Base-by-base conservation (phyloP, 495 filamentous ascomycete species). In the Parathielavia hyrcaniae region DNA sequence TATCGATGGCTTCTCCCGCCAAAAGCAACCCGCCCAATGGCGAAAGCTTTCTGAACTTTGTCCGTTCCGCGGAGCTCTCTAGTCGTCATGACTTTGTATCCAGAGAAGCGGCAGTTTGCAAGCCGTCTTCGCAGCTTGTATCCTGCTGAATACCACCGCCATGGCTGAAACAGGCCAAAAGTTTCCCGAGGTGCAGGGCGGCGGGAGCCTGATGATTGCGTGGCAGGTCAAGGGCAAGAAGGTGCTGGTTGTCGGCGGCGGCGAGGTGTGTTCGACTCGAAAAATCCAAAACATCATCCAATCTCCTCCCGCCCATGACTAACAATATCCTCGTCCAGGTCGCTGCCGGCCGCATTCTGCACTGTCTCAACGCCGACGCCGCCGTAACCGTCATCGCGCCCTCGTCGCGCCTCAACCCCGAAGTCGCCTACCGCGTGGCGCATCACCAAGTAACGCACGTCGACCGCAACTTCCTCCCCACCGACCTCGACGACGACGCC, bases 311-410 rank as follows among this genome's bases (percentile, higher is more conserved):
- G 5, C 5, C 5, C 34, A 35, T 35, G 34, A 5, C 5, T 35
- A 5, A 35, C 34, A 10, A 38, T 59, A 23, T 16, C n/a, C n/a
- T n/a, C 47, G 49, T 3, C 38, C 63, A 97, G 92, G 93, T 98
- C 59, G 93, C 93, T 45, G 93, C 93, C 35, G 91, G 91, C 52
- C 90, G 93, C 49, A 96, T 97, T 57, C 77, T 96, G 38, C 85
- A 92, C 67, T 82, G 90, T 36, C 89, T 98, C 67, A 95, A 96
- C 66, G 95, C 95, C 67, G 91, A 97, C 65, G 95, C 93, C 62
- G 79, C 83, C 63, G 88, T 97, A 17, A 93, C 87, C 38, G 84
- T 97, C 47, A 79, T 97, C 40, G 86, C 83, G 51, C 93, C 93
- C 3, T 67, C 82, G n/a, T 67, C 80, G 46, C 89, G 92, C 40